Evolutionary conservation across 2,329 filamentous ascomycete species (phyloP), one percentile per base, ranked within the genome.

Genomic region (Gnomoniopsis sp.): DNA sequence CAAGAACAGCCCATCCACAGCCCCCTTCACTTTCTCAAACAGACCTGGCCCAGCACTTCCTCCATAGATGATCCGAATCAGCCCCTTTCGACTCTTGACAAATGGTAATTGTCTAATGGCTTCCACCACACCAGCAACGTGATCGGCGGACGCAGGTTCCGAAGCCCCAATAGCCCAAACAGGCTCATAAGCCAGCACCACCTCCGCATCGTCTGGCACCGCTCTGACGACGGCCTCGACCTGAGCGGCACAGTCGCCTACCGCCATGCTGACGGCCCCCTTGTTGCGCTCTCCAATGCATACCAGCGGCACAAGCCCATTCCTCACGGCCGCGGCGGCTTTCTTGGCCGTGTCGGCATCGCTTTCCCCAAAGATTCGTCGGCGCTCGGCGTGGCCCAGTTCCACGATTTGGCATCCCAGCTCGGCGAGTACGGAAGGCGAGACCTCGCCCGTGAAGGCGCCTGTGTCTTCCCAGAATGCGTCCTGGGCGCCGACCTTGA

Each of bases 111-210:
- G 67, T 55, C 87, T 79, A 51, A 93, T 79, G 19, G 83, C 84
- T 65, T 80, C 80, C 17, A 89, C 86, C 2, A 95, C 89, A 41
- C 78, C 81, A 3, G 88, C 81, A 0, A 96, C 88, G 69, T 96
- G 88, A 62, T 87, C 86, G 19, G 87, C 82, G 8, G 81, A 81
- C 0, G 91, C 91, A 2, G 91, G 90, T 67, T 87, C 77, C 1
- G 81, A 77, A 11, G 90, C 87, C 0, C 91, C 91, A 71, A 95
- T 96, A 1, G 91, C 91, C 91, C 91, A 96, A 1, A 95, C 90
- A 8, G 91, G 91, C 76, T 96, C 91, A 69, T 96, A 96, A 1
- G 91, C 91, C 58, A 96, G 80, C 7, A 93, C 83, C 6, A 95
- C 81, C 50, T 91, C 87, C 0, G 85, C 83, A 17, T 84, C 78